A percentile compares a stretch with the other conserved stretches of the same genome.
These are phyloP conservation scores for Xylaria sp. DNA, from an alignment of 2,329 filamentous ascomycete species.

Conservation along the genomic window DNA sequence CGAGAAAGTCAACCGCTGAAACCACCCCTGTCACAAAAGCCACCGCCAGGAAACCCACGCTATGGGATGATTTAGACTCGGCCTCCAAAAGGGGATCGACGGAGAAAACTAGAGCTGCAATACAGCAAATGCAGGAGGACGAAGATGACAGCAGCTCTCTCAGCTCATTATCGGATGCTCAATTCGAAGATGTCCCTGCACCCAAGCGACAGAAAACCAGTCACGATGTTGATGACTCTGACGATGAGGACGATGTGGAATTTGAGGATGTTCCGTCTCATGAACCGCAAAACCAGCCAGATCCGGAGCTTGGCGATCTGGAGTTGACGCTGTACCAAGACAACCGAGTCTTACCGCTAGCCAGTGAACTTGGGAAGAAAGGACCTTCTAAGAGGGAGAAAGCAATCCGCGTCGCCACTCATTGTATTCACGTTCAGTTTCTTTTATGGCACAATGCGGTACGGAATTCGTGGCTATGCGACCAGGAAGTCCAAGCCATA, in stretches of 20 bases:
- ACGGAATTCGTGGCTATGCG: slow-evolving; percentile 85
- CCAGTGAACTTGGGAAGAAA: slow-evolving; percentile 76
- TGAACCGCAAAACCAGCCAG: slow-evolving; percentile 53
- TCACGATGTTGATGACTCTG: slow-evolving; percentile 49
- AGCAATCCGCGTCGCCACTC: slow-evolving; percentile 78
- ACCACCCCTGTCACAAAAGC: slow-evolving; percentile 39
- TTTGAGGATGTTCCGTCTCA: slow-evolving; percentile 67
- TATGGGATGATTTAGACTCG: slow-evolving; percentile 71
- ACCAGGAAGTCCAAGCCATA: slow-evolving; percentile 77
- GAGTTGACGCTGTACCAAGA: slow-evolving; percentile 75
- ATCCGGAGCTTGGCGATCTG: slow-evolving; percentile 71
- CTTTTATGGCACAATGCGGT: slow-evolving; percentile 91
- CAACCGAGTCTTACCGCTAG: slow-evolving; percentile 67
- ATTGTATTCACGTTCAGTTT: slow-evolving; percentile 88
- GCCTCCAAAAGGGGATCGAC: slow-evolving; percentile 56
- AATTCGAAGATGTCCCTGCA: slow-evolving; percentile 63
- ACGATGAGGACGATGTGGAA: slow-evolving; percentile 66
- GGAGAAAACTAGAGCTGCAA: slow-evolving; percentile 54
- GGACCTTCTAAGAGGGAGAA: slow-evolving; percentile 87
- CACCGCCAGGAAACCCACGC: slow-evolving; percentile 62
- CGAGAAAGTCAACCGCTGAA: slow-evolving; percentile 46
- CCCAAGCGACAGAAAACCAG: slow-evolving; percentile 54
- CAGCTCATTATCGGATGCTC: slow-evolving; percentile 65
- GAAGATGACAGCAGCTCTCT: slow-evolving; percentile 59
- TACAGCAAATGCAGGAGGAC: slow-evolving; percentile 58